Evolutionary conservation across 2,329 filamentous ascomycete genomes (phyloP).

Genomic region (Aspergillus quadricinctus): DNA sequence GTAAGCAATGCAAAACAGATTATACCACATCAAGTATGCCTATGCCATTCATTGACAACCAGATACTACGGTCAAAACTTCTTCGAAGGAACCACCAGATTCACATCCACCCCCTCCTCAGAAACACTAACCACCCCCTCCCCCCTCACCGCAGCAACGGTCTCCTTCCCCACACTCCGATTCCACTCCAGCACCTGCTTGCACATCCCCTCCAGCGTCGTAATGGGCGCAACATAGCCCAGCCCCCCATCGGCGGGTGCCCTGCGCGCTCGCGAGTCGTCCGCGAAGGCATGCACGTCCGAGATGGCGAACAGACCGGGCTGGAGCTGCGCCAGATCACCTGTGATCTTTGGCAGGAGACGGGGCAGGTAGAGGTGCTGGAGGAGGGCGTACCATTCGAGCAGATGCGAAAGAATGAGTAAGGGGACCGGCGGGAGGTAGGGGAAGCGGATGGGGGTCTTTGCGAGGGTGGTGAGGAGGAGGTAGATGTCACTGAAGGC

Average conservation of each 20-base stretch:
- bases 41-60: not conserved
- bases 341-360: slow-evolving; percentile 21
- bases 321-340: slow-evolving; percentile 27
- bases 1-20: not conserved
- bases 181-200: slow-evolving; percentile 33
- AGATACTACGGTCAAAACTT: slow-evolving; percentile 8
- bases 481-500: slow-evolving; percentile 30
- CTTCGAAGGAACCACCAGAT: slow-evolving; percentile 14
- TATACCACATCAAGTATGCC: not conserved
- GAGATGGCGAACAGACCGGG: slow-evolving; percentile 30
- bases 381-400: slow-evolving; percentile 30
- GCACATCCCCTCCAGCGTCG: slow-evolving; percentile 31
- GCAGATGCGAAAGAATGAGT: slow-evolving; percentile 26
- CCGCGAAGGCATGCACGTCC: slow-evolving; percentile 24
- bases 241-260: slow-evolving; percentile 26
- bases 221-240: slow-evolving; percentile 29
- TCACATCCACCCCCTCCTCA: slow-evolving; percentile 14
- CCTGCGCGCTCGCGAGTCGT: slow-evolving; percentile 25
- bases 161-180: slow-evolving; percentile 14
- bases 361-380: slow-evolving; percentile 23
- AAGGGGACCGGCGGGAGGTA: slow-evolving; percentile 22
- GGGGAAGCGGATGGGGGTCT: slow-evolving; percentile 27
- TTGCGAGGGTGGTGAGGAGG: slow-evolving; percentile 24
- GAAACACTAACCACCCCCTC: slow-evolving; percentile 12
- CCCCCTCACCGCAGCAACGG: slow-evolving; percentile 7